Conservation (phyloP, 805 yeast species). For the Isabelozyma heimii region DNA sequence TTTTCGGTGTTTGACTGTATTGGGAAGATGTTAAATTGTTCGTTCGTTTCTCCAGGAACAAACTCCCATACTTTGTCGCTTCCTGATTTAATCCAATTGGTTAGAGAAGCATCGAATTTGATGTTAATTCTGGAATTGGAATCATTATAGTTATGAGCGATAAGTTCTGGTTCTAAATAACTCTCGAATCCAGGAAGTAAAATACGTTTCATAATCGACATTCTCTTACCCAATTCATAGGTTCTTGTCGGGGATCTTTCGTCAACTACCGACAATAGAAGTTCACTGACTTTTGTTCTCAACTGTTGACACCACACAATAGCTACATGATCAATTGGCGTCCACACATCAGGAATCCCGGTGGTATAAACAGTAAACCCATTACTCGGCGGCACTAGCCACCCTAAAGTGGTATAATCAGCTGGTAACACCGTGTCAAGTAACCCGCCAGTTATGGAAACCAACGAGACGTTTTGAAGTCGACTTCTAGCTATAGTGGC, state of each 20-base stretch:
- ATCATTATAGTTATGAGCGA: constrained; percentile 16
- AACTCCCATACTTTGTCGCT: constrained; percentile 2
- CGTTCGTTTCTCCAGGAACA: neutral
- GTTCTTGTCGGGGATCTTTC: constrained; percentile 47
- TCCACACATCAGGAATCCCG: constrained; percentile 89
- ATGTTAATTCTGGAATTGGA: constrained; percentile 11
- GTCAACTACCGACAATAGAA: constrained; percentile 62
- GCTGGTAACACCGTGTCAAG: constrained; percentile 81
- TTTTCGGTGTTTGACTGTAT: constrained; percentile 1
- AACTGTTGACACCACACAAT: constrained; percentile 95
- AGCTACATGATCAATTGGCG: constrained; percentile 91
- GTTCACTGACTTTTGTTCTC: constrained; percentile 57
- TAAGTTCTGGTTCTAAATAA: constrained; percentile 24
- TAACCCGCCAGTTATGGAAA: constrained; percentile 89
- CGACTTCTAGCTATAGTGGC: constrained; percentile 42
- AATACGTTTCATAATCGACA: constrained; percentile 49
- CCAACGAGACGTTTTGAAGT: constrained; percentile 57
- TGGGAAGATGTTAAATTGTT: constrained; percentile 1
- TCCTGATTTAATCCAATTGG: constrained; percentile 6
- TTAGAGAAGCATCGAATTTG: constrained; percentile 15
- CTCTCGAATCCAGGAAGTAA: constrained; percentile 60
- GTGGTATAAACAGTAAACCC: constrained; percentile 84
- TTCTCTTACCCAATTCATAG: constrained; percentile 49
- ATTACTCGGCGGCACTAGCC: constrained; percentile 66
- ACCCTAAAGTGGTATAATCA: constrained; percentile 76